phyloP scores from a whole-genome alignment of 192 early-diverging fungal genomes.

The Rhizophagus sp. region DNA sequence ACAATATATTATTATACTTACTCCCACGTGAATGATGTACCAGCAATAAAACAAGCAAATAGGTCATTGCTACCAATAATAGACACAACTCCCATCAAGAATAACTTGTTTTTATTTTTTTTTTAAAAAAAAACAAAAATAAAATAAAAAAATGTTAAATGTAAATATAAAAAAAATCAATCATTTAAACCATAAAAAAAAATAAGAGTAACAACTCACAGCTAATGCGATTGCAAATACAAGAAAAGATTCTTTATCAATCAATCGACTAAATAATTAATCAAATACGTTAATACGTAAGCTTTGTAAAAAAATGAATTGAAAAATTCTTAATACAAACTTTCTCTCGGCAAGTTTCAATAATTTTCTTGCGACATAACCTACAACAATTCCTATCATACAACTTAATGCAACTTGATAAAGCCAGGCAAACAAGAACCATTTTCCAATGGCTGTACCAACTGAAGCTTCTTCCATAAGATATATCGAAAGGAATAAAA shows the following conservation, averaged over 20 bases:
- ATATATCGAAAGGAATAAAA: conserved; percentile 76
- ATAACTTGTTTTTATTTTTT: conserved; percentile 32
- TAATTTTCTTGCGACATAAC: conserved; percentile 64
- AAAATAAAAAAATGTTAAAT: background rate
- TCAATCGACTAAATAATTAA: conserved; percentile 55
- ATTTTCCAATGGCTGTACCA: conserved; percentile 73
- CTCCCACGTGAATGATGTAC: conserved; percentile 86
- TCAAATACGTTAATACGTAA: background rate
- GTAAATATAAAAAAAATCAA: background rate
- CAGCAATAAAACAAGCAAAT: conserved; percentile 77
- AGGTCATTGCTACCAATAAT: conserved; percentile 76
- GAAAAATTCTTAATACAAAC: conserved; percentile 16
- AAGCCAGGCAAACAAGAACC: conserved; percentile 72
- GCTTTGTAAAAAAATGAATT: background rate
- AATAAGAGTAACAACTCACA: conserved; percentile 39
- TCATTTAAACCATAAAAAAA: background rate
- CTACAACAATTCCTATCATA: conserved; percentile 72
- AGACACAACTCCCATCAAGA: conserved; percentile 71
- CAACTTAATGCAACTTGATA: conserved; percentile 78
- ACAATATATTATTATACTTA: conserved; percentile 31
- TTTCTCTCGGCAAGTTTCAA: conserved; percentile 67
- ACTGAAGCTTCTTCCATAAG: conserved; percentile 54
- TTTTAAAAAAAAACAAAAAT: too few species aligned
- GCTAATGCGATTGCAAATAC: conserved; percentile 80
- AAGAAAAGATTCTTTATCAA: conserved; percentile 87